Evolutionary conservation across 129 eudicot genomes (phyloP).

Genomic region (Helichrysum umbraculigerum): DNA sequence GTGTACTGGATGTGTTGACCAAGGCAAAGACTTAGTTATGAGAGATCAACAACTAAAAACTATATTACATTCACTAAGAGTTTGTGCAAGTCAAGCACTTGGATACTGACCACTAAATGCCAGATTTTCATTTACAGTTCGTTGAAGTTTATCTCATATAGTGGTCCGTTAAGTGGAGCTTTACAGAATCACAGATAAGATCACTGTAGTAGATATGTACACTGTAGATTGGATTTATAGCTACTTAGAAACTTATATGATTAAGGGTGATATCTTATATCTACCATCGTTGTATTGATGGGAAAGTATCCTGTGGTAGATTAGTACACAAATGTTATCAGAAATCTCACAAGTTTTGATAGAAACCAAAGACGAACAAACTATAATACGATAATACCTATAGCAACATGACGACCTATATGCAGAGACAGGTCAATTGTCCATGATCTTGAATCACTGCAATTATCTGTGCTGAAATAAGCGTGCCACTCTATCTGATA

Average conservation of each 20-base stretch:
- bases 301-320: not conserved
- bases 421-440: not conserved
- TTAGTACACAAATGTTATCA: not conserved
- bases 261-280: not conserved
- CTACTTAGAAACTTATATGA: constrained; percentile 1
- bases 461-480: not conserved
- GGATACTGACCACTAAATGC: not conserved
- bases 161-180: not conserved
- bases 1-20: not conserved
- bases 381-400: not conserved
- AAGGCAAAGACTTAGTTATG: not conserved
- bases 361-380: not conserved
- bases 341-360: constrained; percentile 8
- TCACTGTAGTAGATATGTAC: not conserved
- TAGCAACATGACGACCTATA: not conserved
- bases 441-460: not conserved
- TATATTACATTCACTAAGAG: not conserved
- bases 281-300: not conserved
- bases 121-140: not conserved
- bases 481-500: not conserved
- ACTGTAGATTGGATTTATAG: not conserved
- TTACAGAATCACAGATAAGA: not conserved
- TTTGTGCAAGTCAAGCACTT: not conserved
- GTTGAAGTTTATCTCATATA: not conserved
- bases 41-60: not conserved